These are phyloP conservation scores for Scolecobasidium constrictum DNA, from an alignment of 2,329 filamentous ascomycete genomes.

Conservation along the genomic window DNA sequence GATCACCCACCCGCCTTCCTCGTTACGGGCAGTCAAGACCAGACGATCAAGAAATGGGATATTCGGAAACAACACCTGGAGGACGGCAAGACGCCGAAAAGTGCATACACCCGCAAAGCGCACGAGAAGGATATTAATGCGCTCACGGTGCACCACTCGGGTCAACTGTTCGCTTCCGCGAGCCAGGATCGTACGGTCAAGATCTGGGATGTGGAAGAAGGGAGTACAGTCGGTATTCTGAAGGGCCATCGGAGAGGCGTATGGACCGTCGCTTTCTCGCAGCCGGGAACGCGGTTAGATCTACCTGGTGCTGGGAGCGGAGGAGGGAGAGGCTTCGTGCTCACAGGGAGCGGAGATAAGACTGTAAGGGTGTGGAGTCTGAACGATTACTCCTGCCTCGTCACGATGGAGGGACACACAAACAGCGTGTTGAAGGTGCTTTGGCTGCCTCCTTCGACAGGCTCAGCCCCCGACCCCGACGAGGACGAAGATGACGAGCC, in stretches of 20 bases:
- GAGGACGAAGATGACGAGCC: slow-evolving; percentile 19
- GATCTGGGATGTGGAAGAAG: slow-evolving; percentile 85
- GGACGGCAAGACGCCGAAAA: slow-evolving; percentile 45
- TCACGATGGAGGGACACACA: slow-evolving; percentile 92
- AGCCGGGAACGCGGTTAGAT: slow-evolving; percentile 13
- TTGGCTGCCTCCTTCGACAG: slow-evolving; percentile 55
- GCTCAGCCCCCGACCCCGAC: slow-evolving; percentile 23
- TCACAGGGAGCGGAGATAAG: slow-evolving; percentile 92
- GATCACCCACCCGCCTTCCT: slow-evolving; percentile 74
- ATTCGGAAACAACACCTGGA: slow-evolving; percentile 34
- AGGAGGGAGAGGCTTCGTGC: slow-evolving; percentile 63
- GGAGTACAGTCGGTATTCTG: slow-evolving; percentile 82
- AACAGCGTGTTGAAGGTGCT: slow-evolving; percentile 90
- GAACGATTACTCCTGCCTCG: slow-evolving; percentile 79
- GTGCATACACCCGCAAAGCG: slow-evolving; percentile 81
- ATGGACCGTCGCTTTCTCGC: slow-evolving; percentile 79
- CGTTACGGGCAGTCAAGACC: slow-evolving; percentile 87
- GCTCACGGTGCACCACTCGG: slow-evolving; percentile 65
- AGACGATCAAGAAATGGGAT: slow-evolving; percentile 92
- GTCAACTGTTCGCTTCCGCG: slow-evolving; percentile 82
- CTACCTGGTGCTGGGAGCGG: slow-evolving; percentile 50
- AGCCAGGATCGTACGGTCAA: slow-evolving; percentile 96
- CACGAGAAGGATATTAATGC: slow-evolving; percentile 99
- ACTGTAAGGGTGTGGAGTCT: slow-evolving; percentile 93
- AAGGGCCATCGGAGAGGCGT: slow-evolving; percentile 90